Evolutionary conservation across 495 filamentous ascomycete genomes (phyloP), one percentile per base, ranked within the genome.

Genomic region (Sabuloglossum arenarium): DNA sequence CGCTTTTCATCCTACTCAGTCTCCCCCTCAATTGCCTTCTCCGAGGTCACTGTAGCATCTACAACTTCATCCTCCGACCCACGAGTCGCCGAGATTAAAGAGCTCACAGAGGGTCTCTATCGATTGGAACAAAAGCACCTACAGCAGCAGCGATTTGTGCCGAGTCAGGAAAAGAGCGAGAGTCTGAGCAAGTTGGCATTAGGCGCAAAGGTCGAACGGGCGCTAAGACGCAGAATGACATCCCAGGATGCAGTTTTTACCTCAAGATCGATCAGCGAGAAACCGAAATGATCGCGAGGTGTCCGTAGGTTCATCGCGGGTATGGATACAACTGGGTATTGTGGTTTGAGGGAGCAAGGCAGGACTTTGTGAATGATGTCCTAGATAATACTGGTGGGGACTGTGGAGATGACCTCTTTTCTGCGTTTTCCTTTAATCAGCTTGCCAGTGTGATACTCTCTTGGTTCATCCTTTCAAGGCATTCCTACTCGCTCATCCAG

Each of bases 121-220:
- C 87, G 91, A 59, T 79, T 98, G 61, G 88, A 96, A 66, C 90
- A 94, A 74, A 87, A 86, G 66, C 85, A 82, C 28, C 78, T 96
- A 30, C 70, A 76, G 59, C 74, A 80, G 58, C 91, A 98, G 71
- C 84, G 91, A 58, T 95, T 94, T 64, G 76, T 82, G 49, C 80
- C 88, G 24, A 85, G 74, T 58, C 73, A 78, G 37, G 80, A 94
- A 69, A 95, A 97, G 75, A 80, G 73, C 52, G 86, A 85, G 59
- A 84, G 85, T 66, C 68, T 95, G 63, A 85, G 81, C 69, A 94
- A 95, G 70, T 72, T 97, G 56, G 90, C 90, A 29, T 75, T 97
- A 43, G 84, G 88, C 46, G 90, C 91, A 39, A 97, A 96, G 70
- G 76, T 97, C 42, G 91, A 98, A 66, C 81, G 91, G 39, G 91